Evolutionary conservation across 805 yeast genomes (phyloP).

Genomic region (Candida corydali): DNA sequence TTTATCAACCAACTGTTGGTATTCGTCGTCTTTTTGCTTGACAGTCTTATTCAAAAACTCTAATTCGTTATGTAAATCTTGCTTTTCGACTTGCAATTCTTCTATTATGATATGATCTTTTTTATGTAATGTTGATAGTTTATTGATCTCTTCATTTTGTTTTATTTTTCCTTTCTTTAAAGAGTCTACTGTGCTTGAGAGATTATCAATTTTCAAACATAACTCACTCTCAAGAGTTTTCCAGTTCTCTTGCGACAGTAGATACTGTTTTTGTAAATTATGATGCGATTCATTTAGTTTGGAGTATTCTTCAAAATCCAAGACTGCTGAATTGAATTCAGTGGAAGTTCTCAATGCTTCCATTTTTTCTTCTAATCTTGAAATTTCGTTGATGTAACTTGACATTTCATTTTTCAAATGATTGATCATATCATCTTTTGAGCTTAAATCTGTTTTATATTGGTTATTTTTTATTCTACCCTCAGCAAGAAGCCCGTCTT

Average conservation of each 20-base stretch:
- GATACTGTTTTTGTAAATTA: conserved; percentile 63
- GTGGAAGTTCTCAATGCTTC: conserved; percentile 63
- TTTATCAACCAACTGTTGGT: conserved; percentile 16
- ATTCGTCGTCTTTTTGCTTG: conserved; percentile 19
- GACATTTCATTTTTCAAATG: conserved; percentile 31
- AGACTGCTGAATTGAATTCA: conserved; percentile 35
- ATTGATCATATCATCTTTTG: conserved; percentile 28
- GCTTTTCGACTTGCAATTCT: conserved; percentile 19
- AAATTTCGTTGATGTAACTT: conserved; percentile 41
- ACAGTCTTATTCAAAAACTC: conserved; percentile 16
- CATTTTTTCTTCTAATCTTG: conserved; percentile 61
- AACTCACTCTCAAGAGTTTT: conserved; percentile 70
- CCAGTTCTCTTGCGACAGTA: conserved; percentile 79
- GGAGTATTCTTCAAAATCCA: conserved; percentile 38
- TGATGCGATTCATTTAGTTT: conserved; percentile 47
- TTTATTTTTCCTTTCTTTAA: conserved; percentile 26
- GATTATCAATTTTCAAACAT: conserved; percentile 41
- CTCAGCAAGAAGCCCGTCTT: conserved; percentile 29
- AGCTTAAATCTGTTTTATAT: conserved; percentile 28
- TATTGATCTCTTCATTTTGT: conserved; percentile 33
- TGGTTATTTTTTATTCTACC: conserved; percentile 27
- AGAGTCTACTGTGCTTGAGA: conserved; percentile 24
- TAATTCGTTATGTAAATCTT: conserved; percentile 24
- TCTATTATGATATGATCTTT: conserved; percentile 13
- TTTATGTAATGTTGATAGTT: conserved; percentile 12